These are phyloP conservation scores for barley (Hordeum vulgare) DNA, from an alignment of 176 grass and related monocot species.

Conservation along the genomic window DNA sequence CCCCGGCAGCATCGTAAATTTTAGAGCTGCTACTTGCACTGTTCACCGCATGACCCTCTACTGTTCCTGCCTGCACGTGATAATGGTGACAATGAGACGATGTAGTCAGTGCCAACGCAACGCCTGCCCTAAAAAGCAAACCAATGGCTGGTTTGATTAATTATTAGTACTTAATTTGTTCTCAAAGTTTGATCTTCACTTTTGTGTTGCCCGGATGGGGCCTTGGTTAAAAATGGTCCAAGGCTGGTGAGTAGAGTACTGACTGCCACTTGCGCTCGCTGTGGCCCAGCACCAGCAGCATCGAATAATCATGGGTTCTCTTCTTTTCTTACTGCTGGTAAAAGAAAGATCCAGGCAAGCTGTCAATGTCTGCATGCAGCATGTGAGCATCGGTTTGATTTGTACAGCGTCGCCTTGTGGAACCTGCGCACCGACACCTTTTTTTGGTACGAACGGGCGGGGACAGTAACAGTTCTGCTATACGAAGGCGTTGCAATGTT, in stretches of 20 bases:
- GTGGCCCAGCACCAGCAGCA: neutral
- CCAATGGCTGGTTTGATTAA: neutral
- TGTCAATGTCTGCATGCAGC: neutral
- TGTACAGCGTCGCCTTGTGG: neutral
- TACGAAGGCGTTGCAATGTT: neutral
- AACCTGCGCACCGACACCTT: neutral
- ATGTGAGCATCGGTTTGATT: neutral
- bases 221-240: neutral
- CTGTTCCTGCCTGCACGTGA: conserved; percentile 26
- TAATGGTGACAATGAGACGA: neutral
- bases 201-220: too few species aligned
- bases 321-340: neutral
- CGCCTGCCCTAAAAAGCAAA: neutral
- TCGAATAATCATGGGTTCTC: neutral
- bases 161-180: too few species aligned
- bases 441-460: too few species aligned
- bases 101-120: neutral
- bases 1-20: conserved; percentile 24
- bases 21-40: conserved; percentile 2
- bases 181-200: neutral
- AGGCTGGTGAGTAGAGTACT: neutral
- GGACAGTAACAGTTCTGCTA: too few species aligned
- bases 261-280: neutral
- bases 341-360: neutral
- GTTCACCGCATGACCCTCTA: conserved; percentile 5